phyloP scores from a whole-genome alignment of 345 rosid species.

The Corchorus capsularis region DNA sequence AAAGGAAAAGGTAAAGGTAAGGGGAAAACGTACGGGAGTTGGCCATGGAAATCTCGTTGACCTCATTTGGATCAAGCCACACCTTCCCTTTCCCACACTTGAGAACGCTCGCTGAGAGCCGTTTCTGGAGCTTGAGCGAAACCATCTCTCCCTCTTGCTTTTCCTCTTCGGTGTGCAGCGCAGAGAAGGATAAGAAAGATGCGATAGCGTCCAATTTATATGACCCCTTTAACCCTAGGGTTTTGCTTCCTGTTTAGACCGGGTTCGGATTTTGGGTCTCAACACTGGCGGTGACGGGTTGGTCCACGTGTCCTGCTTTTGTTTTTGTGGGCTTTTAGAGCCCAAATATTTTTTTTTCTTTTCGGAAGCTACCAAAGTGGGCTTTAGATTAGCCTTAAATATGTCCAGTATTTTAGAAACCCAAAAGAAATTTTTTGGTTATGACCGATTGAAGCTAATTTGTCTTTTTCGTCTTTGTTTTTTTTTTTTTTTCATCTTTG shows the following conservation, averaged over 20 bases:
- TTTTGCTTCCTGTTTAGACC: not conserved
- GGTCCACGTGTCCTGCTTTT: not conserved
- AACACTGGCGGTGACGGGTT: not conserved
- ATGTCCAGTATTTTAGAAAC: not conserved
- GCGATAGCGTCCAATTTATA: not conserved
- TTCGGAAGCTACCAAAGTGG: not conserved
- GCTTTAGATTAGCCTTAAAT: not conserved
- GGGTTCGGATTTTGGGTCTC: not conserved
- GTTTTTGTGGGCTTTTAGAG: not conserved
- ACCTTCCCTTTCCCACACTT: slow-evolving; percentile 27
- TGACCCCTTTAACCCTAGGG: slow-evolving; percentile 16
- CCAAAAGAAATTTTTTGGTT: not conserved
- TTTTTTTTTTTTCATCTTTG: no score
- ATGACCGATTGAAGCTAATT: no score
- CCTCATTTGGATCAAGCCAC: slow-evolving; percentile 30
- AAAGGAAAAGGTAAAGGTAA: not conserved
- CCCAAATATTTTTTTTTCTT: not conserved
- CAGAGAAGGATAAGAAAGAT: not conserved
- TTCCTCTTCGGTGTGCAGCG: not conserved
- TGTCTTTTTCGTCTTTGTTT: no score
- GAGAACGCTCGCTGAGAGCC: slow-evolving; percentile 26
- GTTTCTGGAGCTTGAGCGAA: slow-evolving; percentile 28
- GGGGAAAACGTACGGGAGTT: slow-evolving; percentile 22
- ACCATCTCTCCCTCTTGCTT: slow-evolving; percentile 15
- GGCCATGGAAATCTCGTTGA: slow-evolving; percentile 28